Percentiles rank a stretch among this genome's conserved stretches.
Evolutionary conservation across 805 yeast genomes (phyloP).

Genomic region (Hanseniaspora occidentalis): DNA sequence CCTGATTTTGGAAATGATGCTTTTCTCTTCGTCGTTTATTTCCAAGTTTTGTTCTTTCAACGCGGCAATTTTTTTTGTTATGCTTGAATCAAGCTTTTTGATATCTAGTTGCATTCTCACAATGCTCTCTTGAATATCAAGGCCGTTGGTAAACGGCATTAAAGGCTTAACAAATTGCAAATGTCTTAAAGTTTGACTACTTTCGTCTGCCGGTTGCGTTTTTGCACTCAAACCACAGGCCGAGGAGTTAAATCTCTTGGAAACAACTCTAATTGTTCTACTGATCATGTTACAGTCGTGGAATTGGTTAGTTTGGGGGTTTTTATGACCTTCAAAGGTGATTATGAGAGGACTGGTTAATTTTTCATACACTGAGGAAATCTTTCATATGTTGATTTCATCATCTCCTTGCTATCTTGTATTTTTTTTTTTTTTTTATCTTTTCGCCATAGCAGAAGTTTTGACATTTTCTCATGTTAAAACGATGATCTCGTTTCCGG

Average conservation of each 20-base stretch:
- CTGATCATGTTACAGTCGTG: not conserved
- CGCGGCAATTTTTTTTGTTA: slow-evolving; percentile 28
- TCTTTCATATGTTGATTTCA: too few relatives aligned
- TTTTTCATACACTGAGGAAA: too few relatives aligned
- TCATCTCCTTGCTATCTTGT: too few relatives aligned
- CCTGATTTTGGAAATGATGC: slow-evolving; percentile 31
- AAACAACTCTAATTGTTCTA: not conserved
- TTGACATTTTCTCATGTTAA: too few relatives aligned
- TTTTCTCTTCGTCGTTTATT: slow-evolving; percentile 36
- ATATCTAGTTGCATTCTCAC: slow-evolving; percentile 45
- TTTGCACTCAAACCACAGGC: slow-evolving; percentile 2
- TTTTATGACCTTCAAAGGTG: too few relatives aligned
- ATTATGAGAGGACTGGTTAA: too few relatives aligned
- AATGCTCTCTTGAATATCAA: slow-evolving; percentile 41
- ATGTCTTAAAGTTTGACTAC: slow-evolving; percentile 30
- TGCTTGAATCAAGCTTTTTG: slow-evolving; percentile 40
- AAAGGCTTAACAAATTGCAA: slow-evolving; percentile 27
- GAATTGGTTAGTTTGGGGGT: too few relatives aligned
- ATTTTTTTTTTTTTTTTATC: too few relatives aligned
- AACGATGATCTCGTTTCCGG: too few relatives aligned
- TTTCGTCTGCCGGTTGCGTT: slow-evolving; percentile 23
- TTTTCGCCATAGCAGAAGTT: too few relatives aligned
- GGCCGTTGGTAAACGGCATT: slow-evolving; percentile 36
- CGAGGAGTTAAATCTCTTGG: not conserved
- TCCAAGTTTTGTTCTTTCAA: slow-evolving; percentile 26